These are phyloP conservation scores for Dothistroma septosporum DNA, from an alignment of 2,329 filamentous ascomycete genomes.

Conservation along the genomic window DNA sequence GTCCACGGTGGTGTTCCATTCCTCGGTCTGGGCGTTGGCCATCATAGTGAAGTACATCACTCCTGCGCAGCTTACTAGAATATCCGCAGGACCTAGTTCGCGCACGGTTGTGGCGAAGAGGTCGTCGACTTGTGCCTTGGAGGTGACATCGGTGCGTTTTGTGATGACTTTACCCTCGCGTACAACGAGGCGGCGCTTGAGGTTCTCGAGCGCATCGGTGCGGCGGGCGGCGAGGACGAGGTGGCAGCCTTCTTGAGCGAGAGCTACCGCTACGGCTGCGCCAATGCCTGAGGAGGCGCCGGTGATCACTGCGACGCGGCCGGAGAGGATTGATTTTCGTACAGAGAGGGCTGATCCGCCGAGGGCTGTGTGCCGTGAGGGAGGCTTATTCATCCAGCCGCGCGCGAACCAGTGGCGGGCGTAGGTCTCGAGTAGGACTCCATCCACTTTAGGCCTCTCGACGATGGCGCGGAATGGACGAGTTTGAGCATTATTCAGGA, in stretches of 20 bases:
- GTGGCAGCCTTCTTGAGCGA: constrained; percentile 67
- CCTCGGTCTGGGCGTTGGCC: constrained; percentile 67
- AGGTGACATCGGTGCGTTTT: constrained; percentile 69
- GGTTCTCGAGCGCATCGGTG: constrained; percentile 60
- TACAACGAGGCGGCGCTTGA: constrained; percentile 58
- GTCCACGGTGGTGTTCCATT: constrained; percentile 79
- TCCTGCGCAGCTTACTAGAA: constrained; percentile 74
- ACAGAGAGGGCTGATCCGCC: constrained; percentile 44
- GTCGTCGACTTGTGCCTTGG: constrained; percentile 60
- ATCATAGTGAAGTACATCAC: constrained; percentile 91
- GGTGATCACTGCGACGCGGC: constrained; percentile 70
- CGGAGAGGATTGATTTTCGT: constrained; percentile 57
- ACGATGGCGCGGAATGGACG: constrained; percentile 56
- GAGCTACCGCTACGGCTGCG: constrained; percentile 64
- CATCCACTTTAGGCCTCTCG: constrained; percentile 65
- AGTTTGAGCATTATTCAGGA: constrained; percentile 68
- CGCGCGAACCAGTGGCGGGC: constrained; percentile 74
- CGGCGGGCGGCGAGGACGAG: constrained; percentile 70
- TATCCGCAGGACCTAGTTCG: constrained; percentile 68
- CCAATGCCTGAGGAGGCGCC: constrained; percentile 78
- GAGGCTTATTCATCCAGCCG: constrained; percentile 67
- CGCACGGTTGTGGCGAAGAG: constrained; percentile 58
- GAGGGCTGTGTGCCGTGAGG: constrained; percentile 48
- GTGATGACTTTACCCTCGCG: constrained; percentile 63
- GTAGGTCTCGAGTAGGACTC: constrained; percentile 69